phyloP scores from a whole-genome alignment of 768 basidiomycete species.

The Lentinus tigrinus region DNA sequence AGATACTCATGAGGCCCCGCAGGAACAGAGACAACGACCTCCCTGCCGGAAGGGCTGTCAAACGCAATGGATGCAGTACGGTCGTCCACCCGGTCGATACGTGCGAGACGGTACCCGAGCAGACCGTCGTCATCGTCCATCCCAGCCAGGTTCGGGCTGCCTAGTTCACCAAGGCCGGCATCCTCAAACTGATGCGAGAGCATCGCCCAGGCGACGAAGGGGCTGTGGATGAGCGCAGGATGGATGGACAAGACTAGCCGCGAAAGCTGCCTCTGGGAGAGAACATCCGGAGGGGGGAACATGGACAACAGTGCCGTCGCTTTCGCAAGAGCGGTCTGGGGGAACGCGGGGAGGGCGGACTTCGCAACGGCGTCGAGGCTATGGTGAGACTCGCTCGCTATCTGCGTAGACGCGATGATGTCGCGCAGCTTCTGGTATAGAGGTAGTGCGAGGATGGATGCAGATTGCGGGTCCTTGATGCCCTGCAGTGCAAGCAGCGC shows the following conservation, averaged over 20 bases:
- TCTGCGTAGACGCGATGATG: conserved; percentile 61
- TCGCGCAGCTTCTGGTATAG: conserved; percentile 49
- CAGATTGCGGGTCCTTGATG: conserved; percentile 11
- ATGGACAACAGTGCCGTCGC: conserved; percentile 41
- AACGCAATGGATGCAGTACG: conserved; percentile 46
- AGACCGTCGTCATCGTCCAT: conserved; percentile 41
- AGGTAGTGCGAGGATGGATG: neutral
- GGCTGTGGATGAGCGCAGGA: conserved; percentile 52
- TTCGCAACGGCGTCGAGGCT: conserved; percentile 53
- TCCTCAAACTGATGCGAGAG: conserved; percentile 56
- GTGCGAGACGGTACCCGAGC: conserved; percentile 48
- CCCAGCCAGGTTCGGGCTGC: conserved; percentile 40
- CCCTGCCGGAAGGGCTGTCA: conserved; percentile 28
- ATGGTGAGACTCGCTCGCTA: conserved; percentile 57
- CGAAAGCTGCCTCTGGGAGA: conserved; percentile 50
- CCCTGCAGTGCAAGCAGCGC: conserved; percentile 44
- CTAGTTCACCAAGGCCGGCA: conserved; percentile 51
- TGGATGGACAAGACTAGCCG: conserved; percentile 58
- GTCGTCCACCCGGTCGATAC: conserved; percentile 42
- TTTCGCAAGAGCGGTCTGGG: conserved; percentile 60
- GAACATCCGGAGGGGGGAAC: conserved; percentile 47
- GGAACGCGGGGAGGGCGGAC: conserved; percentile 57
- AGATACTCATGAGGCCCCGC: conserved; percentile 48
- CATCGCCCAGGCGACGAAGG: conserved; percentile 62
- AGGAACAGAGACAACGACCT: conserved; percentile 40